These are phyloP conservation scores for Candida xiaguanensis DNA, from an alignment of 805 yeast genomes.

Conservation along the genomic window DNA sequence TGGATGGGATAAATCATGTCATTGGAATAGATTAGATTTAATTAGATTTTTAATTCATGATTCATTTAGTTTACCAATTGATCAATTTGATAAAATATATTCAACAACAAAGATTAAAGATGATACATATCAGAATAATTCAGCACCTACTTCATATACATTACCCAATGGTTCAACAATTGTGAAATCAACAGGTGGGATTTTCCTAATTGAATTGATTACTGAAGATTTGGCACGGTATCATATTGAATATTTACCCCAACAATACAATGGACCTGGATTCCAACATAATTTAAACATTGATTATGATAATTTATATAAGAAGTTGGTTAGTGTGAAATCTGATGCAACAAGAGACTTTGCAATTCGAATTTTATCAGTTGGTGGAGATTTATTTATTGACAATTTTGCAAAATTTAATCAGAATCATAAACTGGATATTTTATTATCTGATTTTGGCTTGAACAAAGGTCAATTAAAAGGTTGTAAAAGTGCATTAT, in stretches of 20 bases:
- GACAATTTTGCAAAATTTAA: slow-evolving; percentile 41
- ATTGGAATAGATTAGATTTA: slow-evolving; percentile 83
- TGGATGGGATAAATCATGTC: slow-evolving; percentile 59
- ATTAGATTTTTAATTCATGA: slow-evolving; percentile 79
- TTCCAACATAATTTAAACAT: slow-evolving; percentile 51
- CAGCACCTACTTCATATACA: slow-evolving; percentile 21
- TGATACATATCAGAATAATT: slow-evolving; percentile 11
- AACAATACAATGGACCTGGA: slow-evolving; percentile 55
- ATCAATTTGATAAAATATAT: slow-evolving; percentile 38
- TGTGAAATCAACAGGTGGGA: slow-evolving; percentile 59
- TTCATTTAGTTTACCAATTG: slow-evolving; percentile 68
- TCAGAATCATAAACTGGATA: slow-evolving; percentile 7
- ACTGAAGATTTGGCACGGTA: slow-evolving; percentile 54
- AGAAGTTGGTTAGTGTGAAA: slow-evolving; percentile 17
- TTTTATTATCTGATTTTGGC: slow-evolving; percentile 38
- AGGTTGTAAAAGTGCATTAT: slow-evolving; percentile 35
- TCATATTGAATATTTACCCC: slow-evolving; percentile 60
- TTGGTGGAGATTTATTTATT: slow-evolving; percentile 61
- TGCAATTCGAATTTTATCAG: slow-evolving; percentile 49
- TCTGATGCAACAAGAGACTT: slow-evolving; percentile 28
- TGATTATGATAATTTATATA: slow-evolving; percentile 34
- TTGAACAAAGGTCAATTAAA: slow-evolving; percentile 34
- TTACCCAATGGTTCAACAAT: slow-evolving; percentile 21
- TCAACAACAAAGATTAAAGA: slow-evolving; percentile 26
- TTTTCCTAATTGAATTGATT: slow-evolving; percentile 70